Conservation (phyloP, 2,329 filamentous ascomycete genomes). For the Colletotrichum kahawae region DNA sequence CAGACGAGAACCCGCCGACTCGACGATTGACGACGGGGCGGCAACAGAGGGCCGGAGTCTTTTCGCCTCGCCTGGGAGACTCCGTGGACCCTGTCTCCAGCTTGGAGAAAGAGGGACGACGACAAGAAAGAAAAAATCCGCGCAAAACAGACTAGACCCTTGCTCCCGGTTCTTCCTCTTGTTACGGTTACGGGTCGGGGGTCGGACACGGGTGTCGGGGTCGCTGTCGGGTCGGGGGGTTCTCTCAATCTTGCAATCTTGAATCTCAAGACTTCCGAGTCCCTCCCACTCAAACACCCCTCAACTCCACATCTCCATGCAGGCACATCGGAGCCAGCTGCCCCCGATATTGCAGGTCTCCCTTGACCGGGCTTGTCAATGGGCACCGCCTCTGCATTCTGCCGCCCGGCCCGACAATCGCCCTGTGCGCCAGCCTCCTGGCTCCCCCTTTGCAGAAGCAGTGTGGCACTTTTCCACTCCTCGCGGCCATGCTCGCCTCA, state of each 20-base stretch:
- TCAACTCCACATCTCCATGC: slow-evolving; percentile 14
- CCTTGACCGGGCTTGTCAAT: background rate
- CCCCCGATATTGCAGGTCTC: slow-evolving; percentile 17
- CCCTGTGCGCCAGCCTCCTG: slow-evolving; percentile 10
- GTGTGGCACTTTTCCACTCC: background rate
- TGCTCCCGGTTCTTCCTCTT: slow-evolving; percentile 17
- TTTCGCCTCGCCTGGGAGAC: background rate
- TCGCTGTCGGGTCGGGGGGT: background rate
- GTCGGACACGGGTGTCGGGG: background rate
- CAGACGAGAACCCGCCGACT: background rate
- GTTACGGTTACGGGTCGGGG: background rate
- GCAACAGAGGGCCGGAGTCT: background rate
- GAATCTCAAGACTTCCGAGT: background rate
- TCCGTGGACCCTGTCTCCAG: background rate
- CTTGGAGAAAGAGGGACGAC: background rate
- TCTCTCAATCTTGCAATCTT: slow-evolving; percentile 1
- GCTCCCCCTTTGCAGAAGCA: slow-evolving; percentile 1
- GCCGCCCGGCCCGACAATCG: background rate
- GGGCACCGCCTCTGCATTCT: slow-evolving; percentile 1
- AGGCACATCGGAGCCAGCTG: slow-evolving; percentile 14
- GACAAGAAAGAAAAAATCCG: background rate
- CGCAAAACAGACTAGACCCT: background rate
- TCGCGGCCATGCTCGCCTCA: background rate
- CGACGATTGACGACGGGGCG: background rate
- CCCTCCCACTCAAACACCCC: background rate